Evolutionary conservation across 441 rosid species (phyloP), one percentile per base, ranked within the genome.

Genomic region (Geranium incanum): DNA sequence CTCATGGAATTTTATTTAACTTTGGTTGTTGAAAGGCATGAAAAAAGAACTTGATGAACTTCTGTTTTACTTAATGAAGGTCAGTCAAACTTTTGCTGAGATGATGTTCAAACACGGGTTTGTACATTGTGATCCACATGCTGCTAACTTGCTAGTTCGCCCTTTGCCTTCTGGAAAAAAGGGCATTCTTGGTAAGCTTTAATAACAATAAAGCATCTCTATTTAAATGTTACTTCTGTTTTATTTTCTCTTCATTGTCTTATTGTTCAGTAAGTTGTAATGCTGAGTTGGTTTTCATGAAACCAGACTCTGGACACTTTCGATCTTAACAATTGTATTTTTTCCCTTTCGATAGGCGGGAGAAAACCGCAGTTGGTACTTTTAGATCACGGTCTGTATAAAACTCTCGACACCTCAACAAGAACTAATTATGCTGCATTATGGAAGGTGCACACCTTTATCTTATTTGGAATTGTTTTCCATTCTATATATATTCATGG

Each of bases 91-190:
- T 62, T 94, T 94, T 85, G 95, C 97, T 68, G 97, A 94, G 81
- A 94, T 94, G 98, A 94, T 89, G 86, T 94, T 91, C 79, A 94
- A 84, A 80, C 97, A 94, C 79, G 98, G 97, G 7, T 94, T 94
- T 77, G 96, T 91, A 78, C 98, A 94, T 72, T 94, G 98, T 81
- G 98, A 94, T 48, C 98, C 98, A n/a, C 98, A 94, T 76, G 97
- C 96, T 67, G 96, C 98, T 68, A 94, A 94, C 80, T 75, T 94
- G 84, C 81, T 94, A 4, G 85, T 94, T 76, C 95, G 97, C 70
- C 90, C 94, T 70, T 70, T 86, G 77, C 94, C 97, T 77, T 85
- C 81, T 66, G 82, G 86, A 18, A 82, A 76, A 79, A 73, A 67
- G 78, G 82, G 84, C 78, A 74, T 89, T 73, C 79, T 86, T 23